These are phyloP conservation scores for Verticillium klebahnii DNA, from an alignment of 2,329 filamentous ascomycete genomes.

Conservation along the genomic window DNA sequence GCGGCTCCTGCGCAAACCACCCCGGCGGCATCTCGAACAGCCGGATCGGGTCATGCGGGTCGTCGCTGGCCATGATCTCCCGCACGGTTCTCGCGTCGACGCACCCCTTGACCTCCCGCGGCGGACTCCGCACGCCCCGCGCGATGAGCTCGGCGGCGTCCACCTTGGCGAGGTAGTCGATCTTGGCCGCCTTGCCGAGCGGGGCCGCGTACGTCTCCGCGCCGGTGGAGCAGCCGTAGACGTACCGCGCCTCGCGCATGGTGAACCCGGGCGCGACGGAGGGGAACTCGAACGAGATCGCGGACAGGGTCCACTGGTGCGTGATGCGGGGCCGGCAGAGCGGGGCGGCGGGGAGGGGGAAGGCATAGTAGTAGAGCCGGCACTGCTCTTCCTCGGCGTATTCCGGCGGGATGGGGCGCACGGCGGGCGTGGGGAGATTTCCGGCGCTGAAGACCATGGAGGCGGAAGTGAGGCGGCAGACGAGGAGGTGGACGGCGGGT, in stretches of 20 bases:
- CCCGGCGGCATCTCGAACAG: slow-evolving; percentile 56
- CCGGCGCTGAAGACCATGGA: slow-evolving; percentile 61
- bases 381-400: slow-evolving; percentile 60
- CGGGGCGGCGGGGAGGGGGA: slow-evolving; percentile 33
- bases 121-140: slow-evolving; percentile 40
- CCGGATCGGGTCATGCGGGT: slow-evolving; percentile 51
- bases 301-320: slow-evolving; percentile 60
- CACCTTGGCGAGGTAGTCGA: slow-evolving; percentile 61
- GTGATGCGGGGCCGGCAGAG: slow-evolving; percentile 34
- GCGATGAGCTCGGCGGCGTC: slow-evolving; percentile 49
- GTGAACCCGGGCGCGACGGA: slow-evolving; percentile 47
- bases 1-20: slow-evolving; percentile 63
- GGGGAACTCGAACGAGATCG: slow-evolving; percentile 66
- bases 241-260: slow-evolving; percentile 54
- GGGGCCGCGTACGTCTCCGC: slow-evolving; percentile 53
- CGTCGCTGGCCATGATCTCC: slow-evolving; percentile 42
- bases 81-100: slow-evolving; percentile 53
- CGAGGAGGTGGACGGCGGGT: slow-evolving; percentile 54
- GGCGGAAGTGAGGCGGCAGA: slow-evolving; percentile 62
- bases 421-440: slow-evolving; percentile 50
- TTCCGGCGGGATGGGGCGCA: slow-evolving; percentile 21
- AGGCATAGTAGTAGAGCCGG: slow-evolving; percentile 65
- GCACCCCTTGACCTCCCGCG: slow-evolving; percentile 51
- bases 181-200: slow-evolving; percentile 61
- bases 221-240: slow-evolving; percentile 64